Evolutionary conservation across 75 land plant genomes (phyloP).

Genomic region (Chamaecyparis obtusa): DNA sequence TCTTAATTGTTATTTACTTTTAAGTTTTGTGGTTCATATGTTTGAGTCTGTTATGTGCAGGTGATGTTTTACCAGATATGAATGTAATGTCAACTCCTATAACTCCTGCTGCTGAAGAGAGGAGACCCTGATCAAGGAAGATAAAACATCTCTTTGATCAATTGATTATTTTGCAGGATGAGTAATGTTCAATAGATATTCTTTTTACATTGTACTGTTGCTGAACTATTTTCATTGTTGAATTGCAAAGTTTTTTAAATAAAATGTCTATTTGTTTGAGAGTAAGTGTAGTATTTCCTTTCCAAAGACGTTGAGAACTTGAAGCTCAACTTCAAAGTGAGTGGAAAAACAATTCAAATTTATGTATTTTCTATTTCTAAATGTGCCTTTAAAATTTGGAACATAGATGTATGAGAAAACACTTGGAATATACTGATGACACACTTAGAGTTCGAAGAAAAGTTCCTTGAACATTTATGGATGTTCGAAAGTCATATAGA

Average conservation of each 20-base stretch:
- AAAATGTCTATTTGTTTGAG: neutral
- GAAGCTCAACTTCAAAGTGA: neutral
- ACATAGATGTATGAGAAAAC: constrained; percentile 30
- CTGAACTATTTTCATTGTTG: neutral
- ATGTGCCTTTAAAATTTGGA: neutral
- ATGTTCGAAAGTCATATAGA: constrained; percentile 24
- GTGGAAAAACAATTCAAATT: neutral
- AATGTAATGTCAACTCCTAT: constrained; percentile 29
- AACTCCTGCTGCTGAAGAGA: constrained; percentile 20
- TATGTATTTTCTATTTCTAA: neutral
- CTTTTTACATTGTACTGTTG: neutral
- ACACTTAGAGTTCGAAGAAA: constrained; percentile 35
- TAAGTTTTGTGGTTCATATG: neutral
- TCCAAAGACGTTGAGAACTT: neutral
- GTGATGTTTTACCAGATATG: constrained; percentile 25
- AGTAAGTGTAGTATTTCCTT: neutral
- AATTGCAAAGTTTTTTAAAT: neutral
- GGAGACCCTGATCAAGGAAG: constrained; percentile 32
- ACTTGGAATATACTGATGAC: constrained; percentile 25
- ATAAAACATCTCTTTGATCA: constrained; percentile 27
- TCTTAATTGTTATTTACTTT: too few relatives aligned
- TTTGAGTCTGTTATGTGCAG: constrained; percentile 16
- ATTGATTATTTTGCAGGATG: constrained; percentile 16
- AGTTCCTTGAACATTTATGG: constrained; percentile 24
- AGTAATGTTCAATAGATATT: constrained; percentile 15